These are phyloP conservation scores for Pezicula neosporulosa DNA, from an alignment of 2,329 filamentous ascomycete genomes.

Conservation along the genomic window DNA sequence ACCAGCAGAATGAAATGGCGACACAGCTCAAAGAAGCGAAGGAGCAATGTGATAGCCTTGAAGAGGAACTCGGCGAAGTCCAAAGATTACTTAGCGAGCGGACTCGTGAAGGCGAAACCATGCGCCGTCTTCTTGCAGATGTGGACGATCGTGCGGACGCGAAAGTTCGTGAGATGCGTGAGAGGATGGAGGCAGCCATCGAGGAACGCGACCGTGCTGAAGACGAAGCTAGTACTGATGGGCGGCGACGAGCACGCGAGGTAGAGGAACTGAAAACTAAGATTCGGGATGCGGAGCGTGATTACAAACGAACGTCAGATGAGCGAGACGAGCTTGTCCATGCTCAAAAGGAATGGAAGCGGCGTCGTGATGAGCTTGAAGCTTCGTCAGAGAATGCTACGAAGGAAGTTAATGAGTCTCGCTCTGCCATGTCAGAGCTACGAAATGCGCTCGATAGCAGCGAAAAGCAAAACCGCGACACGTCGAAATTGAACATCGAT, in stretches of 20 bases:
- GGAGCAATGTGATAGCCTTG: slow-evolving; percentile 76
- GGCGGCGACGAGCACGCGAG: slow-evolving; percentile 74
- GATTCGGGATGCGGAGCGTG: slow-evolving; percentile 77
- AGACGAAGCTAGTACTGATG: slow-evolving; percentile 79
- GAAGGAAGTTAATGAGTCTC: slow-evolving; percentile 73
- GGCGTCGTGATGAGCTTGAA: slow-evolving; percentile 74
- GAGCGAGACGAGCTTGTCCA: slow-evolving; percentile 77
- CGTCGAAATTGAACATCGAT: slow-evolving; percentile 78
- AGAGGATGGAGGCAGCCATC: slow-evolving; percentile 83
- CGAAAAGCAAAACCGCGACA: slow-evolving; percentile 78
- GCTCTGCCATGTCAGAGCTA: slow-evolving; percentile 72
- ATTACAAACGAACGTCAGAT: slow-evolving; percentile 64
- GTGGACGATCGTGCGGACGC: slow-evolving; percentile 79
- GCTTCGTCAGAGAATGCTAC: slow-evolving; percentile 62
- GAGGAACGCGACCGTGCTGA: slow-evolving; percentile 92
- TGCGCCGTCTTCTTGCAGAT: slow-evolving; percentile 84
- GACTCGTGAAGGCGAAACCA: slow-evolving; percentile 88
- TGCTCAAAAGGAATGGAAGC: slow-evolving; percentile 70
- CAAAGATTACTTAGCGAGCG: slow-evolving; percentile 84
- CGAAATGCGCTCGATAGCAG: slow-evolving; percentile 81
- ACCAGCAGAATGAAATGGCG: slow-evolving; percentile 83
- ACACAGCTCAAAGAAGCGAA: slow-evolving; percentile 90
- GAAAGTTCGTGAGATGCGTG: slow-evolving; percentile 83
- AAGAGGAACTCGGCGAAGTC: slow-evolving; percentile 88
- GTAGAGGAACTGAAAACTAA: slow-evolving; percentile 80